Evolutionary conservation across 2,329 filamentous ascomycete species (phyloP).

Genomic region (Onygena corvina): DNA sequence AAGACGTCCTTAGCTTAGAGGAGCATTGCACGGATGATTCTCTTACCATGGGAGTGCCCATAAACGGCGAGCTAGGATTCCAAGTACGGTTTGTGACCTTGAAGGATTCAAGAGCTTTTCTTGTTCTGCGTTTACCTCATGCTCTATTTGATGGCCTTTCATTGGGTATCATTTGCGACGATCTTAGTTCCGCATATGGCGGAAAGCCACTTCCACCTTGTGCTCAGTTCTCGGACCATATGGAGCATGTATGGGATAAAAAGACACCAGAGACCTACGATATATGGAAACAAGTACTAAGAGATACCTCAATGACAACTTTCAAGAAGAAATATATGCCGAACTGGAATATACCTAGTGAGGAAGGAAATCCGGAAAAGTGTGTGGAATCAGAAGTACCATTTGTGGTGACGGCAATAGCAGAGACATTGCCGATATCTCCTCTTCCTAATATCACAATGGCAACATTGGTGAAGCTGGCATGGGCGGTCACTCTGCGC

Average conservation of each 20-base stretch:
- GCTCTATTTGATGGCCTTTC: slow-evolving; percentile 53
- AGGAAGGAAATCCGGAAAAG: background rate
- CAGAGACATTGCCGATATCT: slow-evolving; percentile 11
- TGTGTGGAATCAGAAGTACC: background rate
- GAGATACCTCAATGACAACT: background rate
- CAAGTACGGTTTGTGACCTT: background rate
- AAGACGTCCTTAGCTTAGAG: slow-evolving; percentile 28
- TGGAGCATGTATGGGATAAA: background rate
- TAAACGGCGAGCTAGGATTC: background rate
- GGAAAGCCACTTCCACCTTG: slow-evolving; percentile 19
- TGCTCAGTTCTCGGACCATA: slow-evolving; percentile 22
- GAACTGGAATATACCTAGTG: too few species aligned
- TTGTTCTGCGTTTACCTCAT: slow-evolving; percentile 48
- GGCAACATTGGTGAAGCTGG: slow-evolving; percentile 47
- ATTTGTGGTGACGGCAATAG: too few species aligned
- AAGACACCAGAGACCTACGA: background rate
- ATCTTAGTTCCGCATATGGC: slow-evolving; percentile 40
- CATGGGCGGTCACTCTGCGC: slow-evolving; percentile 47
- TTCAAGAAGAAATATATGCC: too few species aligned
- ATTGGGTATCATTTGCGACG: slow-evolving; percentile 43
- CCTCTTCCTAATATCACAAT: slow-evolving; percentile 40
- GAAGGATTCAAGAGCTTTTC: background rate
- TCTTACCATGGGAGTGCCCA: background rate
- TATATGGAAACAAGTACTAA: background rate
- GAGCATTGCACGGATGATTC: background rate